Base-by-base conservation (phyloP, 139 green algal genomes). In the Tetraselmis chui region DNA sequence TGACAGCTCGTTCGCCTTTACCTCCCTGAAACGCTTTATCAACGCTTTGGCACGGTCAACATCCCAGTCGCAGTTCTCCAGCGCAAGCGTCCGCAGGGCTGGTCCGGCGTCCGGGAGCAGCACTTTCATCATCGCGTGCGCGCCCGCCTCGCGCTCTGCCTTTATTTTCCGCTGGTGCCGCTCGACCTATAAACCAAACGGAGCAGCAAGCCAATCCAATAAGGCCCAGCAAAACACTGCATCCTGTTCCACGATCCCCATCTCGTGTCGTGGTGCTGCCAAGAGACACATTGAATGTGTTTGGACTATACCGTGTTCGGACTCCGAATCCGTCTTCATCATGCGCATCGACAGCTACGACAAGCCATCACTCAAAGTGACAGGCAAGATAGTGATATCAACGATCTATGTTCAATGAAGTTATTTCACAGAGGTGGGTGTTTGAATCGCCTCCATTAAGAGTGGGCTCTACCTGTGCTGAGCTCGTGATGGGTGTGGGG, bases 141-240 rank as follows among this genome's bases (percentile, higher is more conserved):
- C 89, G 1, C 80, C 59, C 2, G 89, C 80, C 81, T 97, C 93
- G 85, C 94, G 94, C 75, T 93, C 89, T 80, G 90, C 82, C 59
- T 95, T 91, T 79, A 95, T 82, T 83, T 93, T 93, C 45, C 93
- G 86, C 75, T 84, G 28, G 75, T 96, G 92, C 75, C 89, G 91
- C 59, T 88, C 76, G 23, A 92, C 87, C 87, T 90, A n/a, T n/a
- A n/a, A n/a, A n/a, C n/a, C n/a, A n/a, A n/a, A n/a, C n/a, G n/a
- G n/a, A n/a, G n/a, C n/a, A n/a, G n/a, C n/a, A n/a, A n/a, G n/a
- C n/a, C n/a, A n/a, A n/a, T n/a, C n/a, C n/a, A n/a, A n/a, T n/a
- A n/a, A n/a, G n/a, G n/a, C n/a, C n/a, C n/a, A n/a, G n/a, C n/a
- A n/a, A n/a, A n/a, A n/a, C n/a, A n/a, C n/a, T n/a, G n/a, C n/a